Evolutionary conservation across 1,284 basidiomycete genomes (phyloP).

Genomic region (Leccinum subatratum): DNA sequence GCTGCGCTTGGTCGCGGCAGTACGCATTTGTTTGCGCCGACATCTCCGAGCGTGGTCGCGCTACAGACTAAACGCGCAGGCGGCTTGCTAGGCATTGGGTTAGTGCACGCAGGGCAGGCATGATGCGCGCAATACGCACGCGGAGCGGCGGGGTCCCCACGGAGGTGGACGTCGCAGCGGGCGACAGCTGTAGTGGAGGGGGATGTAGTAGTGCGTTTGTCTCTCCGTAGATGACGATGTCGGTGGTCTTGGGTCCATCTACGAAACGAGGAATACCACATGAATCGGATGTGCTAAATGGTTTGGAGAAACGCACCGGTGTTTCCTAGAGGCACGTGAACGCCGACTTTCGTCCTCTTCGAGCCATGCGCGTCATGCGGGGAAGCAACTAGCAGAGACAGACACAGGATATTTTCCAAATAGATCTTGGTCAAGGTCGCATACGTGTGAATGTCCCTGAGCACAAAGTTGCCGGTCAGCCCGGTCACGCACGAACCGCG

Average conservation of each 20-base stretch:
- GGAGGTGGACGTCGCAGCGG: conserved; percentile 18
- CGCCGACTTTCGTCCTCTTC: conserved; percentile 42
- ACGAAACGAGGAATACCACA: neutral
- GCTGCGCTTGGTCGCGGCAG: conserved; percentile 12
- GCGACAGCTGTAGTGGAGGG: conserved; percentile 11
- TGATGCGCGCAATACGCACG: conserved; percentile 56
- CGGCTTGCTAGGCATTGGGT: conserved; percentile 67
- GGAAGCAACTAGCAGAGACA: conserved; percentile 38
- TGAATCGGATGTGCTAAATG: neutral
- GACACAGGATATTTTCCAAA: conserved; percentile 43
- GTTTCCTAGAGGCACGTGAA: conserved; percentile 68
- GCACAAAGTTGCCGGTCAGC: too few species aligned
- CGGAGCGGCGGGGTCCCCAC: conserved; percentile 33
- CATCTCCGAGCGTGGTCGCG: conserved; percentile 17
- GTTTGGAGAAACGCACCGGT: conserved; percentile 40
- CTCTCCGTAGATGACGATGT: conserved; percentile 66
- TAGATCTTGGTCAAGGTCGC: too few species aligned
- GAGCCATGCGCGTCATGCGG: conserved; percentile 16
- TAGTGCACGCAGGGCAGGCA: conserved; percentile 46
- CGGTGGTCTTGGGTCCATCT: conserved; percentile 62
- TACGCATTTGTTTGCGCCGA: conserved; percentile 23
- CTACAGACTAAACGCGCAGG: conserved; percentile 35
- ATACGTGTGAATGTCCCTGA: too few species aligned
- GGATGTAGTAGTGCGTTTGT: conserved; percentile 21
- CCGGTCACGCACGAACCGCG: too few species aligned